phyloP scores from a whole-genome alignment of 2,329 filamentous ascomycete species.

The Hypoxylon rubiginosum region DNA sequence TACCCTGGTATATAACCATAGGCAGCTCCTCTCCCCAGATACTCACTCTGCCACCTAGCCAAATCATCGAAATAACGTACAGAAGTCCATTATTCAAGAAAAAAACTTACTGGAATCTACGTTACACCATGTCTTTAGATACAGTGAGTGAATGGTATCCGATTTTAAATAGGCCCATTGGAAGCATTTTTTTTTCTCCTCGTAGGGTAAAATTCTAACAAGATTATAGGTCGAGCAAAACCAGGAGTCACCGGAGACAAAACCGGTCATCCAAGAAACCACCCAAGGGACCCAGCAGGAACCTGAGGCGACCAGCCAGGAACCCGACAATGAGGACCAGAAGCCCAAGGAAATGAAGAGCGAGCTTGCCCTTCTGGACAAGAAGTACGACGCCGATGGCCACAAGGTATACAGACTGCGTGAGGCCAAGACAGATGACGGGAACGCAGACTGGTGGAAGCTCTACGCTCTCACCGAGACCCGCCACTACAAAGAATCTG shows the following conservation, averaged over 20 bases:
- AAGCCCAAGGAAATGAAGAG: constrained; percentile 48
- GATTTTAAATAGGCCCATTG: neutral
- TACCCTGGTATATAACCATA: constrained; percentile 18
- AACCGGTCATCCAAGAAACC: too few species aligned
- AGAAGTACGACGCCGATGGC: constrained; percentile 44
- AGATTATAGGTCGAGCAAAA: constrained; percentile 15
- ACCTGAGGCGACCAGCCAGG: neutral
- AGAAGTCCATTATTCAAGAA: neutral
- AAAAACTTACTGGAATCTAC: neutral
- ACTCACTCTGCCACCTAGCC: neutral
- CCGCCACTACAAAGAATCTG: constrained; percentile 38
- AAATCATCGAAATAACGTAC: neutral
- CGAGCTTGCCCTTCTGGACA: constrained; percentile 41
- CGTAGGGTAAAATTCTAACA: constrained; percentile 62
- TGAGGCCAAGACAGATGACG: constrained; percentile 27
- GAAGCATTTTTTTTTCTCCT: neutral
- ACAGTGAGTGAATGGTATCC: constrained; percentile 16
- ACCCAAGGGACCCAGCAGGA: constrained; percentile 7
- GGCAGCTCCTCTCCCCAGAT: neutral
- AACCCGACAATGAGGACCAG: constrained; percentile 24
- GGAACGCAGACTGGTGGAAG: constrained; percentile 45
- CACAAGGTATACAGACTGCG: constrained; percentile 46
- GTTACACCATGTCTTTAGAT: constrained; percentile 26
- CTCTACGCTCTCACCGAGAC: constrained; percentile 48
- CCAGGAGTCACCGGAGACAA: neutral